Conservation (phyloP, 371 early-diverging fungal genomes). For the Parasitella parasitica region DNA sequence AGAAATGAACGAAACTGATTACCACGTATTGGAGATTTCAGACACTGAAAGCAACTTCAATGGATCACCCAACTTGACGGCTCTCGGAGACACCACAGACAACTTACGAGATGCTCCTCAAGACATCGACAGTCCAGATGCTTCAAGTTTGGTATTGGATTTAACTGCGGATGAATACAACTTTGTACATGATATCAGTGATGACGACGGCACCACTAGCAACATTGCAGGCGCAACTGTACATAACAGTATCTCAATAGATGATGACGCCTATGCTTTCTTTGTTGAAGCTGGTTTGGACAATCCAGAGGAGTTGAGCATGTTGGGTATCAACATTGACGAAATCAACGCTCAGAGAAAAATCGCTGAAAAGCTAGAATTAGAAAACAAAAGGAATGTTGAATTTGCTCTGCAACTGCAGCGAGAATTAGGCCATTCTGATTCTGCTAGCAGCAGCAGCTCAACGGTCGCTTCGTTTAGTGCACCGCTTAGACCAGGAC, state of each 20-base stretch:
- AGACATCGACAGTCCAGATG: not conserved
- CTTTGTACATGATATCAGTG: not conserved
- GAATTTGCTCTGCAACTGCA: slow-evolving; percentile 6
- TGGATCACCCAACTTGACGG: not conserved
- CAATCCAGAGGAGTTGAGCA: slow-evolving; percentile 8
- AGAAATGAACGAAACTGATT: not conserved
- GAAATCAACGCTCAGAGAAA: slow-evolving; percentile 11
- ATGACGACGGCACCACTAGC: not conserved
- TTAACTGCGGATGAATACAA: slow-evolving; percentile 13
- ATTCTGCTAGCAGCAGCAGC: not conserved
- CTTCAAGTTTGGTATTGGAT: slow-evolving; percentile 6
- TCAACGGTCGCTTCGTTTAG: not conserved
- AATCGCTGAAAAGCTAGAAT: slow-evolving; percentile 4
- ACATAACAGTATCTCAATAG: slow-evolving; percentile 2
- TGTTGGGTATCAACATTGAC: slow-evolving; percentile 23
- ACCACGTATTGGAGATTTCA: not conserved
- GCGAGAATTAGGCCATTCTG: not conserved
- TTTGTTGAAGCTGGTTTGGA: slow-evolving; percentile 21
- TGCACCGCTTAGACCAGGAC: not conserved
- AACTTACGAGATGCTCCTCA: not conserved
- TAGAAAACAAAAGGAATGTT: slow-evolving; percentile 1
- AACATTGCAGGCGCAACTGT: not conserved
- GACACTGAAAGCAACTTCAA: not conserved
- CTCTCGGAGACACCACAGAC: not conserved
- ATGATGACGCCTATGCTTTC: slow-evolving; percentile 20